phyloP scores from a whole-genome alignment of 31 red algal species.

The Bonnemaisonia californica region DNA sequence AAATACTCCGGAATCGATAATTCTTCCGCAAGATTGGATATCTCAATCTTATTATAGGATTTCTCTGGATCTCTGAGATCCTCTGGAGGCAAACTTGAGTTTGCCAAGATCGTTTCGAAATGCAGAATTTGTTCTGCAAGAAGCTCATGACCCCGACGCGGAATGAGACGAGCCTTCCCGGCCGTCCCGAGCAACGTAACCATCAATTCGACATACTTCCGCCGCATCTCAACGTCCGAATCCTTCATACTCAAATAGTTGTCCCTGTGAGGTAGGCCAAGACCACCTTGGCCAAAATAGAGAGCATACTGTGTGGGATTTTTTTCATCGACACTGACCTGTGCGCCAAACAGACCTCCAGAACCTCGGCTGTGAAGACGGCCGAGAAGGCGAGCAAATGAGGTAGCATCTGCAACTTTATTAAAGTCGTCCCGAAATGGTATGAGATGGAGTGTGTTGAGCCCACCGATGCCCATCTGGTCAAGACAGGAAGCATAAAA shows the following conservation, averaged over 20 bases:
- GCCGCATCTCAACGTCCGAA: constrained; percentile 45
- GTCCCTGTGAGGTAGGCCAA: constrained; percentile 82
- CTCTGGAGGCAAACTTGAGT: constrained; percentile 65
- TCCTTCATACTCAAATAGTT: constrained; percentile 74
- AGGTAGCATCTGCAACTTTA: constrained; percentile 7
- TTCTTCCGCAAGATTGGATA: constrained; percentile 33
- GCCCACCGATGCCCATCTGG: constrained; percentile 43
- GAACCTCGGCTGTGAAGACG: constrained; percentile 37
- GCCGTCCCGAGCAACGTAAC: constrained; percentile 53
- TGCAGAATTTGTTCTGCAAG: constrained; percentile 63
- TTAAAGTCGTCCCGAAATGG: constrained; percentile 58
- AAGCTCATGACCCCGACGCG: constrained; percentile 49
- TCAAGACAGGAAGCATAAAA: constrained; percentile 78
- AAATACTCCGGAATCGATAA: constrained; percentile 56
- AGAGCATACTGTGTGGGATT: constrained; percentile 65
- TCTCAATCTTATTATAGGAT: constrained; percentile 68
- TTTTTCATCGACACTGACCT: constrained; percentile 66
- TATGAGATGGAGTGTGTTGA: constrained; percentile 52
- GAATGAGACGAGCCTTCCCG: constrained; percentile 66
- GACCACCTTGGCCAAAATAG: constrained; percentile 75
- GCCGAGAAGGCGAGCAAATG: constrained; percentile 32
- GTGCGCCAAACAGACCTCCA: constrained; percentile 51
- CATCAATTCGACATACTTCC: constrained; percentile 55
- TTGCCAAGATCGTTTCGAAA: constrained; percentile 80
- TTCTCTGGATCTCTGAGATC: constrained; percentile 81